Base-by-base conservation (phyloP, 352 stramenopile species). In the Thraustochytrium sp. region DNA sequence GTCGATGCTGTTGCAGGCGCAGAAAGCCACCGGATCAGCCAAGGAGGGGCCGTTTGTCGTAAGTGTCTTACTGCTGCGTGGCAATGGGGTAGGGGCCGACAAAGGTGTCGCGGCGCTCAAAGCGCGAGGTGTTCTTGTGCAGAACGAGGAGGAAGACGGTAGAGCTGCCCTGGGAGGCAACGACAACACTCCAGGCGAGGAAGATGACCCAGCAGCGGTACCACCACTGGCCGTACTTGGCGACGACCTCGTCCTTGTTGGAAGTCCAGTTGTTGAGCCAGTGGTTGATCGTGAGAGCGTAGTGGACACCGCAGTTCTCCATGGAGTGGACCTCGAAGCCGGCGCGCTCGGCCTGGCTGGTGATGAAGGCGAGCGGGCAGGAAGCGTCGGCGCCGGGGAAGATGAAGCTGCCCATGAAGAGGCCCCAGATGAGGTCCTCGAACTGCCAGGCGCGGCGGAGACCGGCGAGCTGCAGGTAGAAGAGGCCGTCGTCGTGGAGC, bases 361-460 rank as follows among this genome's bases (percentile, higher is more conserved):
- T 62, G 59, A 77, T 85, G 55, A 82, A 88, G 40, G 48, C 77
- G 29, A 88, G 62, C 38, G 86, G 86, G 61, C 49, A 84, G 18
- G 49, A 84, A 38, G 86, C 86, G 46, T 88, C 86, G 49, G 86
- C 86, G 61, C 84, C 86, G 31, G 86, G 86, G 84, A 88, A 88
- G 62, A 88, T 87, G 82, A 88, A 87, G 38, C 65, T 74, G 53
- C 85, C 85, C 86, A 88, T 88, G 76, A 88, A 88, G 26, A 88
- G 44, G 53, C 85, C 86, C 86, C 86, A 88, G 65, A 56, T 55
- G 21, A 88, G 44, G 73, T 88, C 86, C 76, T 88, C 82, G 11
- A 78, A 88, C 51, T 88, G 55, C 40, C 59, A 88, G 29, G 37
- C 68, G 51, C 82, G 76, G 63, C 86, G 82, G 44, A 88, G 86